Conservation (phyloP, 805 yeast genomes). For the Wickerhamiella musiphila region DNA sequence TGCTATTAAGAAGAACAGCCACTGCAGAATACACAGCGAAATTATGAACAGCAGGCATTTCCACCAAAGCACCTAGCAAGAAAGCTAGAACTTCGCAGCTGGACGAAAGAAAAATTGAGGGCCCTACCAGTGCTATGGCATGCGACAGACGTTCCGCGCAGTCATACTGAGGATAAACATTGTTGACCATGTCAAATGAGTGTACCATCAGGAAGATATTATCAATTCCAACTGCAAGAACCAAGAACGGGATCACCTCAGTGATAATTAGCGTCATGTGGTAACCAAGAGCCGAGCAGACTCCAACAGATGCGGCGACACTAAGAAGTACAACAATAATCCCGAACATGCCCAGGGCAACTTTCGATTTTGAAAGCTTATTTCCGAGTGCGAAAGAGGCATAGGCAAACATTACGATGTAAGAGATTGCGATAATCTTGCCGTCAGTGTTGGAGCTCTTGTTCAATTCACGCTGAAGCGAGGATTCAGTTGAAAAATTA, state of each 20-base stretch:
- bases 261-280: slow-evolving; percentile 86
- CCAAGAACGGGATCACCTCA: slow-evolving; percentile 87
- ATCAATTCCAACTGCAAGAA: slow-evolving; percentile 91
- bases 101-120: slow-evolving; percentile 68
- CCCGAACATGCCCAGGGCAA: slow-evolving; percentile 70
- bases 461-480: slow-evolving; percentile 70
- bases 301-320: slow-evolving; percentile 66
- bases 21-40: slow-evolving; percentile 85
- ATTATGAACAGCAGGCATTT: slow-evolving; percentile 92
- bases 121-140: slow-evolving; percentile 63
- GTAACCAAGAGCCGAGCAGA: slow-evolving; percentile 57
- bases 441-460: slow-evolving; percentile 68
- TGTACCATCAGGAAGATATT: slow-evolving; percentile 77
- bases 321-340: slow-evolving; percentile 66
- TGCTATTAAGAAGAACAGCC: slow-evolving; percentile 60
- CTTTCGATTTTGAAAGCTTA: slow-evolving; percentile 33
- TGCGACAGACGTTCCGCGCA: slow-evolving; percentile 42
- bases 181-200: slow-evolving; percentile 44
- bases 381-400: slow-evolving; percentile 71
- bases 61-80: slow-evolving; percentile 56
- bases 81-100: slow-evolving; percentile 67
- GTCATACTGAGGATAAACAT: slow-evolving; percentile 28
- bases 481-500: slow-evolving; percentile 66
- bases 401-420: slow-evolving; percentile 71
- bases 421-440: slow-evolving; percentile 52